Evolutionary conservation across 208 protist genomes (phyloP), one percentile per base, ranked within the genome.

Genomic region (Wallacemonas sp.): DNA sequence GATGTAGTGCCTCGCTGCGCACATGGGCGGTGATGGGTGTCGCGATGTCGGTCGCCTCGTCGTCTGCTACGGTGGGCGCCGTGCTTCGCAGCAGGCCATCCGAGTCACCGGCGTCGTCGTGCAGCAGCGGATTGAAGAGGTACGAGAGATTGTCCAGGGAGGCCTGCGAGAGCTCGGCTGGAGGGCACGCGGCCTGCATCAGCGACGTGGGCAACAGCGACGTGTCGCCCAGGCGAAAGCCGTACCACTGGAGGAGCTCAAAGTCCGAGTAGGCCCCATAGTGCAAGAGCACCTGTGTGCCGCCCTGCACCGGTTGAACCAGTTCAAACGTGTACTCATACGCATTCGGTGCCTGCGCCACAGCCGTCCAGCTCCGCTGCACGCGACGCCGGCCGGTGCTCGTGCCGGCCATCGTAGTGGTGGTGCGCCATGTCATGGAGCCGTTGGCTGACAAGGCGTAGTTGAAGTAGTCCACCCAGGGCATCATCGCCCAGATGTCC

Each of bases 401-500:
- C 29, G 59, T 41, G 26, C 57, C 52, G 1, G 48, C 29, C 3
- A 65, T 4, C 4, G 39, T 1, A 7, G 61, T 32, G 22, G 59
- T 64, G 39, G 76, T 50, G 25, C 59, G 62, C 42, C 75, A 49
- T 5, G 41, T 45, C 83, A 94, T 93, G 32, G 76, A 87, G 55
- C 74, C 80, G 68, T 94, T 96, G 7, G 82, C 75, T 12, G 74
- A 45, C 28, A 90, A 57, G 2, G 81, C 77, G 72, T 97, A 95
- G 78, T 97, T 97, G 77, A 97, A 95, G 78, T 97, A 97, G 72
- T 97, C 92, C 22, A 94, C 86, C 65, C 73, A 97, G 28, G 92
- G 92, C 70, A 97, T 97, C 81, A 97, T 76, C 20, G 79, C 86
- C 92, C 92, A 97, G n/a, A 91, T 79, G 39, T 92, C 89, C 39